These are phyloP conservation scores for Pichia sp. DNA, from an alignment of 1,139 yeast genomes.

Conservation along the genomic window DNA sequence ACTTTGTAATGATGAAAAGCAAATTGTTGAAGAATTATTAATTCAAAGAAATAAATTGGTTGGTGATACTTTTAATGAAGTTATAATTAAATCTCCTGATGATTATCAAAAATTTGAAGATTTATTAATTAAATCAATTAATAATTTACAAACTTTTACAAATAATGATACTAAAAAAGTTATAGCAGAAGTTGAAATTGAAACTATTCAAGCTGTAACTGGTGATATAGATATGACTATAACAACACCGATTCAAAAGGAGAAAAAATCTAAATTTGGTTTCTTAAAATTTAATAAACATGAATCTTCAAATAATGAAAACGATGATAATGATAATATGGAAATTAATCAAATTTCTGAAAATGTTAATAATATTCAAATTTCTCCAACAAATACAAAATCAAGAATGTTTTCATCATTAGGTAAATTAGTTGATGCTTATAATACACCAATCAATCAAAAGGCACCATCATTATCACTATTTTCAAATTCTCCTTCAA, in stretches of 20 bases:
- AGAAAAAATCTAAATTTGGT: constrained; percentile 53
- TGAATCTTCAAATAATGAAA: constrained; percentile 11
- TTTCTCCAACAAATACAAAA: constrained; percentile 15
- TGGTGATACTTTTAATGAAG: constrained; percentile 31
- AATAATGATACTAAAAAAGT: constrained; percentile 70
- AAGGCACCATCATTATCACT: too few species aligned
- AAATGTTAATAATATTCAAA: constrained; percentile 12
- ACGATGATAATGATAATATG: constrained; percentile 4
- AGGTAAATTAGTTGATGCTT: constrained; percentile 14
- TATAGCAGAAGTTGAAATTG: constrained; percentile 78
- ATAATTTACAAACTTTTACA: constrained; percentile 56
- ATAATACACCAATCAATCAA: constrained; percentile 11
- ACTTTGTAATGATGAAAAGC: constrained; percentile 43
- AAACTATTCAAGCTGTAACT: constrained; percentile 82
- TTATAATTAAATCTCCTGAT: constrained; percentile 34
- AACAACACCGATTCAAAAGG: constrained; percentile 35
- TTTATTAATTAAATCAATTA: constrained; percentile 48
- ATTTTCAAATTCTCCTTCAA: too few species aligned
- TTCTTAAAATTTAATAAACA: constrained; percentile 33
- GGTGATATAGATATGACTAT: constrained; percentile 64
- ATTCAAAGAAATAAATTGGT: constrained; percentile 33
- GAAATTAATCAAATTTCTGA: constrained; percentile 11
- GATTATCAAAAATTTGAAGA: constrained; percentile 49
- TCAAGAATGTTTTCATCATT: constrained; percentile 14
- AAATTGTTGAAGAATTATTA: constrained; percentile 41